These are phyloP conservation scores for Trichophyton rubrum DNA, from an alignment of 2,329 filamentous ascomycete species.

Conservation along the genomic window DNA sequence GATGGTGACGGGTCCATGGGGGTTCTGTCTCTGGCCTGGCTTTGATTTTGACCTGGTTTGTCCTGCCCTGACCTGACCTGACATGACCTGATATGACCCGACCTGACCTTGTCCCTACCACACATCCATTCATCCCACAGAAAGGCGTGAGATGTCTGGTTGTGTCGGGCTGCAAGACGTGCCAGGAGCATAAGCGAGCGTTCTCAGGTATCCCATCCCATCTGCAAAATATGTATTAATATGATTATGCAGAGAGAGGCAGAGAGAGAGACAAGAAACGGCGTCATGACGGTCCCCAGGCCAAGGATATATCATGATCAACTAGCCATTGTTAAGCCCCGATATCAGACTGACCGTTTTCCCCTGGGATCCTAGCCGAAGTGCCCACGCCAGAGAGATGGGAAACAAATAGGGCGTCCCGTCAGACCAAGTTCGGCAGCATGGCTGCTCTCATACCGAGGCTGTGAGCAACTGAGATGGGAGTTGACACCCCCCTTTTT, in stretches of 20 bases:
- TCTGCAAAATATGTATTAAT: too few relatives aligned
- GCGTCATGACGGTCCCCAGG: neutral
- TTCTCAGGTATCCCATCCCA: neutral
- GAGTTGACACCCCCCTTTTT: neutral
- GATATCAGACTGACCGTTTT: too few relatives aligned
- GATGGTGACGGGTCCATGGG: neutral
- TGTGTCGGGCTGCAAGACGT: neutral
- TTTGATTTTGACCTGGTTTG: too few relatives aligned
- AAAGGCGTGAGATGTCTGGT: neutral
- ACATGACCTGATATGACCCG: too few relatives aligned
- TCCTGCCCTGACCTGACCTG: too few relatives aligned
- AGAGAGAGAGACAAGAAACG: neutral
- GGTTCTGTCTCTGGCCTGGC: neutral
- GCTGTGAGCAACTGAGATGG: neutral
- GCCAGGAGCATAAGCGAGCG: neutral
- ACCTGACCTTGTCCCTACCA: too few relatives aligned
- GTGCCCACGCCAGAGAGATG: neutral
- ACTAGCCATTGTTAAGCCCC: too few relatives aligned
- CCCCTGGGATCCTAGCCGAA: neutral
- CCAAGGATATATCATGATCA: too few relatives aligned
- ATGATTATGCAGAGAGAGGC: neutral
- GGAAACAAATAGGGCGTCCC: neutral
- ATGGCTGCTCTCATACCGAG: neutral
- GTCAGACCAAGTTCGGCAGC: neutral
- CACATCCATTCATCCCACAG: too few relatives aligned